Evolutionary conservation across 768 basidiomycete species (phyloP), one percentile per base, ranked within the genome.

Genomic region (Chalciporus piperatus): DNA sequence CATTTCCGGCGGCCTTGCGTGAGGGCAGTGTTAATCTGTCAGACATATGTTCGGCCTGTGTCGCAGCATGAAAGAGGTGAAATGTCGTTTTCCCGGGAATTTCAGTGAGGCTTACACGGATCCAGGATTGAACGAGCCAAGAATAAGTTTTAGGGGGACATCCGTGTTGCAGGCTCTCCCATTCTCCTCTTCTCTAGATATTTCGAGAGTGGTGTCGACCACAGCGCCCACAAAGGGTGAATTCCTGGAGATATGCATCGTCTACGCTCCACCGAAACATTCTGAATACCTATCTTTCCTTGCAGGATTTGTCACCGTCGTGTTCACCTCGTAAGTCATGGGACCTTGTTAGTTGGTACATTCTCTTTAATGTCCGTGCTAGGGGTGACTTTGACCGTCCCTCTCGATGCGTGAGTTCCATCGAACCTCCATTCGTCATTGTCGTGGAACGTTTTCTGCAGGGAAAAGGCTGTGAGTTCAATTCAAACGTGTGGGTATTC

Each of bases 171-270:
- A 6, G 22, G 22, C 22, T 22, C 4, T 22, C 35, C 5, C 6
- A 16, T 37, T 4, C 35, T 7, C 35, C 35, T 2, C 0, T 9
- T 27, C 27, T 37, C 83, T 5, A 85, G 89, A 57, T 79, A 78
- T 62, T 84, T 88, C 68, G 79, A 83, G 51, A 88, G 92, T 58
- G 82, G 91, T 56, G 87, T 0, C 75, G 78, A 55, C 70, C 93
- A 49, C 90, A 92, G 60, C 76, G 94, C 16, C 93, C 94, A 63
- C 89, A 90, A 62, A 79, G 84, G 49, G 92, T 89, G 94, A 91
- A 84, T 87, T 6, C 85, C 87, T 11, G 83, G 85, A 66, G 82
- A 89, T 86, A 55, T 57, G 78, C 64, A 28, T 20, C 51, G 30
- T 43, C 22, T 55, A 12, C 45, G 32, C 46, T 53, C 52, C 37